Evolutionary conservation across 2,329 filamentous ascomycete genomes (phyloP), one percentile per base, ranked within the genome.

Genomic region (Fusarium pseudonygamai): DNA sequence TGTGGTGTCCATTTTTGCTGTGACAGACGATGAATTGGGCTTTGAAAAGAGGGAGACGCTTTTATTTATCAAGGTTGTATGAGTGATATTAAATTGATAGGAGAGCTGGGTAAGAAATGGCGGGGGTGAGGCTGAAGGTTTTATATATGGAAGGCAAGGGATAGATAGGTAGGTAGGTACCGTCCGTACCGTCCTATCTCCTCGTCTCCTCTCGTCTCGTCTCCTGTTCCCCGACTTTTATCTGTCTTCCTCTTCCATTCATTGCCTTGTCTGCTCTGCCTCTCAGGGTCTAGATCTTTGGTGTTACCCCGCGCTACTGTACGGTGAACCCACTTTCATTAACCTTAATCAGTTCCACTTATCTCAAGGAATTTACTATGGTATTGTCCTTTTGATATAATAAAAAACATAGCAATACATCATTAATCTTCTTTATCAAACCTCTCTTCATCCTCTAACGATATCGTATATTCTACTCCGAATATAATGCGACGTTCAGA

Each of bases 1-100:
- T 57, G 72, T 76, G 56, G 76, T 61, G 56, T 78, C 73, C 71
- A 80, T 76, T 22, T 47, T 47, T 15, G 9, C 39, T 45, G 15
- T 20, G 20, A 30, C 24, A 30, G 20, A 20, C 45, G 13, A 22
- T 39, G 14, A 50, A 24, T 50, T 50, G 42, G 12, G 22, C 50
- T 28, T 49, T 50, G 55, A n/a, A 22, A 36, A 58, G 24, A 28
- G 28, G 34, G 20, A 28, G 24, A 36, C 34, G 24, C 20, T 50
- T 37, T 47, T 30, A 18, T 30, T 36, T 30, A 39, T 18, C 10
- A 37, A 30, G 20, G 7, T 30, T 37, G 32, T 59, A 37, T 59
- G 56, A 50, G 56, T n/a, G 42, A 50, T 59, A 59, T 59, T 50
- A 15, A 28, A 26, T 49, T 28, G 30, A 49, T n/a, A 26, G 30